A percentile compares a stretch with the other conserved stretches of the same genome.
phyloP scores from a whole-genome alignment of 345 rosid genomes.

The Moricandia arvensis region DNA sequence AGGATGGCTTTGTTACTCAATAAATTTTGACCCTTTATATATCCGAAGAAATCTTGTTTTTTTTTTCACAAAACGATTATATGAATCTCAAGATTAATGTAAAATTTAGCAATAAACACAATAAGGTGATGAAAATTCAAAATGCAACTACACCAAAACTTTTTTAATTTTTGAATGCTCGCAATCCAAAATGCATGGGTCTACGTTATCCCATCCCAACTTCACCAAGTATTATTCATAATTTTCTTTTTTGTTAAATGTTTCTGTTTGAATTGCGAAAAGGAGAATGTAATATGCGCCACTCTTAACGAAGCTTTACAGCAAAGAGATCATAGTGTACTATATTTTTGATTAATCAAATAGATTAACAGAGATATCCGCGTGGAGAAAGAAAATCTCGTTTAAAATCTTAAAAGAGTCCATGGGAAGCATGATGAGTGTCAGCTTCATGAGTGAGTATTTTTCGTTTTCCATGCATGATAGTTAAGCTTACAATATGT shows the following conservation, averaged over 20 bases:
- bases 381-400: constrained; percentile 29
- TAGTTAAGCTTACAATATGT: constrained; percentile 15
- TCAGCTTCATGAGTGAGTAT: constrained; percentile 36
- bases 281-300: background rate
- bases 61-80: too few relatives aligned
- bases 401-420: constrained; percentile 31
- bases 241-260: background rate
- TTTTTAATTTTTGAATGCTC: background rate
- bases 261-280: background rate
- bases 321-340: background rate
- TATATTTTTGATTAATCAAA: constrained; percentile 9
- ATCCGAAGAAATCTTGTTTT: background rate
- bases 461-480: constrained; percentile 32
- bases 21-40: background rate
- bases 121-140: background rate
- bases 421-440: constrained; percentile 38
- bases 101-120: background rate
- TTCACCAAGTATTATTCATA: background rate
- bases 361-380: constrained; percentile 11
- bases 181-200: background rate
- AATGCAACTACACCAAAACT: background rate
- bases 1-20: background rate
- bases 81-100: background rate
- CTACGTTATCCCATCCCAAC: background rate
- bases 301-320: background rate